Conservation (phyloP, 176 grass and related monocot species). For the Areca catechu region DNA sequence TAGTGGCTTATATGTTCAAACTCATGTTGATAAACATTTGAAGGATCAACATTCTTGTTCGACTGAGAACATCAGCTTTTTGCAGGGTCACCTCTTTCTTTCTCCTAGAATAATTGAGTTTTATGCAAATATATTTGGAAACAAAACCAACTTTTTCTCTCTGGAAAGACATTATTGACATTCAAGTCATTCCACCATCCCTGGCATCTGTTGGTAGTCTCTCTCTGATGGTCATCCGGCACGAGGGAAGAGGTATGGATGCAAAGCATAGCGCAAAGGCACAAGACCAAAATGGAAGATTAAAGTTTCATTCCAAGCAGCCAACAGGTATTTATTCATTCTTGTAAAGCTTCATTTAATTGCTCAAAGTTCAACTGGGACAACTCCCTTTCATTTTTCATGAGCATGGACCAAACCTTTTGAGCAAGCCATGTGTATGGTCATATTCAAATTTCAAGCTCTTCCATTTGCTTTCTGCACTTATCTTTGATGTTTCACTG, state of each 20-base stretch:
- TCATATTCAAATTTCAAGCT: too few relatives aligned
- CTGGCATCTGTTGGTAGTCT: slow-evolving; percentile 53
- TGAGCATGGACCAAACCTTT: too few relatives aligned
- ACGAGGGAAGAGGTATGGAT: slow-evolving; percentile 70
- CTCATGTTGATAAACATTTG: too few relatives aligned
- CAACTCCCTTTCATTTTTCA: too few relatives aligned
- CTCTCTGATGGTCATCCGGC: slow-evolving; percentile 62
- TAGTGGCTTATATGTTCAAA: too few relatives aligned
- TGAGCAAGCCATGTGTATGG: too few relatives aligned
- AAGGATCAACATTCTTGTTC: too few relatives aligned
- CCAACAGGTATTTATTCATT: slow-evolving; percentile 47
- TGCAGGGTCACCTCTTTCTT: slow-evolving; percentile 82
- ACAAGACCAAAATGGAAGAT: slow-evolving; percentile 57
- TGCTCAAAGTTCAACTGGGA: too few relatives aligned
- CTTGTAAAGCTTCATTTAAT: too few relatives aligned
- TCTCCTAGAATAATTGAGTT: slow-evolving; percentile 87
- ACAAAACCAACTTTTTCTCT: slow-evolving; percentile 88
- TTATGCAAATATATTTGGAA: slow-evolving; percentile 84
- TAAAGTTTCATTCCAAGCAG: slow-evolving; percentile 86
- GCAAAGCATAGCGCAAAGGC: slow-evolving; percentile 86
- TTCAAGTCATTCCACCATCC: slow-evolving; percentile 55
- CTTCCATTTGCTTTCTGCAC: too few relatives aligned
- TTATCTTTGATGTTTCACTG: too few relatives aligned
- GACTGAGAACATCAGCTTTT: neutral
- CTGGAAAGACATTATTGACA: slow-evolving; percentile 95